These are phyloP conservation scores for Cornus florida DNA, from an alignment of 148 eudicot genomes.

Conservation along the genomic window DNA sequence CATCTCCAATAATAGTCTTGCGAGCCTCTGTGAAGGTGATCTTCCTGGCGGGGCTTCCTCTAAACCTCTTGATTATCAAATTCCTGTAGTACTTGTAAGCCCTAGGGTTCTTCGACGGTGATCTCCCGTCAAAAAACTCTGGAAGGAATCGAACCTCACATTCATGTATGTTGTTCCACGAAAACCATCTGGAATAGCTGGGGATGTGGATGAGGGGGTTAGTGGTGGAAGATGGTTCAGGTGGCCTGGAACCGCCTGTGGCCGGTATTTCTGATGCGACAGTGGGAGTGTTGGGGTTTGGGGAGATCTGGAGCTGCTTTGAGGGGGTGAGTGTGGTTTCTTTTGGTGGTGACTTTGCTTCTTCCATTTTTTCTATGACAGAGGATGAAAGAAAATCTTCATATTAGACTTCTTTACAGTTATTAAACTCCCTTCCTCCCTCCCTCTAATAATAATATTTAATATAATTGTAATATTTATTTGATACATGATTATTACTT, in stretches of 20 bases:
- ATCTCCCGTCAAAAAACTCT: slow-evolving; percentile 80
- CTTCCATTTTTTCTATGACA: too few relatives aligned
- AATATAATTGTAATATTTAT: too few relatives aligned
- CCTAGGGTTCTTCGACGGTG: slow-evolving; percentile 68
- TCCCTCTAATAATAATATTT: too few relatives aligned
- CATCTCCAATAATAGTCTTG: slow-evolving; percentile 74
- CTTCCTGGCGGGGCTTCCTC: slow-evolving; percentile 57
- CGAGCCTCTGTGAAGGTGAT: slow-evolving; percentile 81
- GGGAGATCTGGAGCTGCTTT: not conserved
- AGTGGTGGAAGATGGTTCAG: slow-evolving; percentile 25
- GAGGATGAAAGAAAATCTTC: too few relatives aligned
- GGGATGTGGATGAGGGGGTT: slow-evolving; percentile 61
- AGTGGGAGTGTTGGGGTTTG: slow-evolving; percentile 8
- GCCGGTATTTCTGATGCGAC: slow-evolving; percentile 7
- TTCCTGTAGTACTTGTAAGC: slow-evolving; percentile 82
- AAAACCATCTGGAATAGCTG: slow-evolving; percentile 84
- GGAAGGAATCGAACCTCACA: slow-evolving; percentile 68
- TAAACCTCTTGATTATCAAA: slow-evolving; percentile 51
- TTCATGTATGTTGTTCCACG: slow-evolving; percentile 64
- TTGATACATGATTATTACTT: too few relatives aligned
- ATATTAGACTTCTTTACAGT: too few relatives aligned
- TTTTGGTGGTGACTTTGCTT: too few relatives aligned
- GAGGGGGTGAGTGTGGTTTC: not conserved
- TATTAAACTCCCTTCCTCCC: too few relatives aligned
- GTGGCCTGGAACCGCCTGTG: slow-evolving; percentile 16